Evolutionary conservation across 345 rosid species (phyloP).

Genomic region (Combretum micranthum): DNA sequence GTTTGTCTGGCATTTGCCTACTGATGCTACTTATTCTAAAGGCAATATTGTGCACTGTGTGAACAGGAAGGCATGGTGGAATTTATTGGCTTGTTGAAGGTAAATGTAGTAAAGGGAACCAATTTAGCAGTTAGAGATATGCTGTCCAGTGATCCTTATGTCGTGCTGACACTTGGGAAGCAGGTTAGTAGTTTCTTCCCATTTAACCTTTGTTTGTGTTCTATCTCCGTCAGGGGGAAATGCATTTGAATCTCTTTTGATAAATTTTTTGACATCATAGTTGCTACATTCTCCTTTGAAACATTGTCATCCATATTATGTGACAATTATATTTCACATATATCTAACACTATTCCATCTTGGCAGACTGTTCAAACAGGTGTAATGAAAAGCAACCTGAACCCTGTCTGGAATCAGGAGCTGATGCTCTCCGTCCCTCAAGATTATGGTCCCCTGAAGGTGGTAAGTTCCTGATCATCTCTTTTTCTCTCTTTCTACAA

Average conservation of each 20-base stretch:
- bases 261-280: not conserved
- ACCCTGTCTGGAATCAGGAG: slow-evolving; percentile 79
- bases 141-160: slow-evolving; percentile 95
- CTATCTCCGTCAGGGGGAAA: too few relatives aligned
- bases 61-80: slow-evolving; percentile 81
- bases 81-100: slow-evolving; percentile 79
- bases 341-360: slow-evolving; percentile 8
- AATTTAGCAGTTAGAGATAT: slow-evolving; percentile 86
- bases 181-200: slow-evolving; percentile 45
- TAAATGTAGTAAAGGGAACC: slow-evolving; percentile 60
- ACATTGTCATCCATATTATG: too few relatives aligned
- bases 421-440: slow-evolving; percentile 78
- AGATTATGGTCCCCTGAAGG: slow-evolving; percentile 45
- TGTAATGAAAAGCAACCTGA: slow-evolving; percentile 56
- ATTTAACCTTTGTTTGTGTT: not conserved
- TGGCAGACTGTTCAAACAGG: slow-evolving; percentile 49
- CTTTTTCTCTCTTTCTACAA: not conserved
- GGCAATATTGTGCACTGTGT: slow-evolving; percentile 14
- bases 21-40: too few relatives aligned
- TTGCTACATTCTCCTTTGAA: too few relatives aligned
- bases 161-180: slow-evolving; percentile 67
- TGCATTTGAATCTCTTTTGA: not conserved
- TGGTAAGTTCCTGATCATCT: slow-evolving; percentile 32
- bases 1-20: too few relatives aligned
- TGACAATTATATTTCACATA: too few relatives aligned